Evolutionary conservation across 1,139 yeast species (phyloP).

Genomic region (Hyphopichia pseudoburtonii): DNA sequence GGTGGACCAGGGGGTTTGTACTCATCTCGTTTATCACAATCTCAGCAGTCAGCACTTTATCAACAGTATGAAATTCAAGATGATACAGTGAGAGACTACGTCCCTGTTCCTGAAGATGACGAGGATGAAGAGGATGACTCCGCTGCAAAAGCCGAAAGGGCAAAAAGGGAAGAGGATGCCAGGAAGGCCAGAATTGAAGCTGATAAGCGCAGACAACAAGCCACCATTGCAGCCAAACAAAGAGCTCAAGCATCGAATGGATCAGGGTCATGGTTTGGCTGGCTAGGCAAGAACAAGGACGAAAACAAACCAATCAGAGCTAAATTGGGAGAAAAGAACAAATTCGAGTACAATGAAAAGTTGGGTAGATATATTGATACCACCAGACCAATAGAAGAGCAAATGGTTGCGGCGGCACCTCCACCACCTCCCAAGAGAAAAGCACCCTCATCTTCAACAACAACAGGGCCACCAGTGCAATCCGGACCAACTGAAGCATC

Average conservation of each 20-base stretch:
- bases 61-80: conserved; percentile 50
- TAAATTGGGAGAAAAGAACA: conserved; percentile 77
- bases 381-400: conserved; percentile 69
- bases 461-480: conserved; percentile 2
- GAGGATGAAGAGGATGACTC: conserved; percentile 42
- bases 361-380: conserved; percentile 86
- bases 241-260: conserved; percentile 4
- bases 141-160: conserved; percentile 12
- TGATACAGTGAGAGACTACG: conserved; percentile 46
- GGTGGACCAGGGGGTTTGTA: conserved; percentile 35
- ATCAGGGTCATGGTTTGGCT: conserved; percentile 50
- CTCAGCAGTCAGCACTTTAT: conserved; percentile 47
- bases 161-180: conserved; percentile 13
- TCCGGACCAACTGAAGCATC: conserved; percentile 7
- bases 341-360: conserved; percentile 79
- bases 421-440: conserved; percentile 73
- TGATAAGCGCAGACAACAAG: conserved; percentile 15
- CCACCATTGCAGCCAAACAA: conserved; percentile 10
- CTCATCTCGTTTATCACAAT: conserved; percentile 44
- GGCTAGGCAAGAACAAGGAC: conserved; percentile 45
- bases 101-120: conserved; percentile 47
- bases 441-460: conserved; percentile 20
- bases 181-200: conserved; percentile 12
- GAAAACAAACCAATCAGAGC: conserved; percentile 79
- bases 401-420: conserved; percentile 56